Evolutionary conservation across 108 stramenopile species (phyloP), one percentile per base, ranked within the genome.

Genomic region (Asterionellopsis glacialis): DNA sequence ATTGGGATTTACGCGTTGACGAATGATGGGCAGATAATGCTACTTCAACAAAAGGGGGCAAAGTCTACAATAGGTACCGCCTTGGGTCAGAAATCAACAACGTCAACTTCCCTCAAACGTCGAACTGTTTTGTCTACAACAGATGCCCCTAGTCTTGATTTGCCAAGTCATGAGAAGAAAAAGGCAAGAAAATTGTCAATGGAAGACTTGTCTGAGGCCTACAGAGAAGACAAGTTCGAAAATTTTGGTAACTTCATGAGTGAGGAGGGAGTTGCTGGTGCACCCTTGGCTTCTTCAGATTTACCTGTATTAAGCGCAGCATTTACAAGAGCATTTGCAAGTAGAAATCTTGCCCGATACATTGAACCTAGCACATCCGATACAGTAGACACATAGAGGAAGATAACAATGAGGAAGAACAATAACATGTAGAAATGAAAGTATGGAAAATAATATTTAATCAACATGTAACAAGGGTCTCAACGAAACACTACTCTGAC

Each of bases 231-330:
- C 74, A 68, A 52, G 44, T 68, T 57, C 70, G 49, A 67, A 18
- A 39, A 55, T 44, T 33, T 61, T 45, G 55, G 64, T 41, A 63
- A 57, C 41, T 42, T 40, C 40, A 15, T 51, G 40, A 54, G 40
- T 53, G 62, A 64, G 6, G 55, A 60, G 21, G 38, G 42, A 55
- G 60, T 44, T 38, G 27, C 63, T 16, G 47, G 40, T 12, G 33
- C 33, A 33, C 54, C 41, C 22, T 59, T 64, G 14, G 47, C 75
- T 11, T 72, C 73, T 15, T 71, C 82, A 28, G 81, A 82, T 11
- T 69, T 88, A 24, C 87, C 85, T 14, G 59, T 74, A 16, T 61
- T 88, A 26, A 81, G 74, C 65, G 66, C 75, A 18, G 74, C 67
- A 16, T 84, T 88, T 55, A 77, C 76, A 13, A 59, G 61, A 40